Evolutionary conservation across 2,329 filamentous ascomycete species (phyloP).

Genomic region (Fusarium equiseti): DNA sequence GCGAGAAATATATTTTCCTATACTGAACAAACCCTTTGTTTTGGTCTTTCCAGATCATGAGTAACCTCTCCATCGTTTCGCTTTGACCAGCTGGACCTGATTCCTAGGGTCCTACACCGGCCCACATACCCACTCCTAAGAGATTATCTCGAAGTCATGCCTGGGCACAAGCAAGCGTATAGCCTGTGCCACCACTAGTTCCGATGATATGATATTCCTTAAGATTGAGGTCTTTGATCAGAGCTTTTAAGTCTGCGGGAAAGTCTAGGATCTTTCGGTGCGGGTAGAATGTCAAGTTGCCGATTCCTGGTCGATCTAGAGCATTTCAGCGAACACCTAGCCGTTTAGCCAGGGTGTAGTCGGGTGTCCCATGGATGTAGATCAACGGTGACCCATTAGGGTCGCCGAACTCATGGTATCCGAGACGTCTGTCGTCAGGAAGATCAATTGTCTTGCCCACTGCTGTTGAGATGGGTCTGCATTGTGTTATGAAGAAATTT

Average conservation of each 20-base stretch:
- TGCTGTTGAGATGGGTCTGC: neutral
- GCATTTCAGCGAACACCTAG: neutral
- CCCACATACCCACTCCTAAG: neutral
- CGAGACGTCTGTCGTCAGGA: neutral
- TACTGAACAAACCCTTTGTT: neutral
- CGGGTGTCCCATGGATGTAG: neutral
- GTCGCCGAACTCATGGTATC: neutral
- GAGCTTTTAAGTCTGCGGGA: rapidly evolving
- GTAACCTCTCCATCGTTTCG: neutral
- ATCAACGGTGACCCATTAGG: neutral
- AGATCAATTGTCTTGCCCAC: neutral
- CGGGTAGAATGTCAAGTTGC: neutral
- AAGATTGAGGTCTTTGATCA: neutral
- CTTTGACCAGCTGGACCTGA: neutral
- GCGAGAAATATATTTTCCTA: neutral
- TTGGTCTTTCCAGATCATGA: neutral
- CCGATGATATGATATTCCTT: neutral
- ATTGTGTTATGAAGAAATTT: neutral
- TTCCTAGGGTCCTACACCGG: neutral
- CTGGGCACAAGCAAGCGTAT: neutral
- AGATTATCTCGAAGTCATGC: too few relatives aligned
- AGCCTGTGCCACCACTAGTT: neutral
- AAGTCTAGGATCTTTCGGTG: neutral
- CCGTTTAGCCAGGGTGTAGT: neutral
- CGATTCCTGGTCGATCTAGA: neutral